Conservation (phyloP, 108 stramenopile genomes). For the Parmales sp. region DNA sequence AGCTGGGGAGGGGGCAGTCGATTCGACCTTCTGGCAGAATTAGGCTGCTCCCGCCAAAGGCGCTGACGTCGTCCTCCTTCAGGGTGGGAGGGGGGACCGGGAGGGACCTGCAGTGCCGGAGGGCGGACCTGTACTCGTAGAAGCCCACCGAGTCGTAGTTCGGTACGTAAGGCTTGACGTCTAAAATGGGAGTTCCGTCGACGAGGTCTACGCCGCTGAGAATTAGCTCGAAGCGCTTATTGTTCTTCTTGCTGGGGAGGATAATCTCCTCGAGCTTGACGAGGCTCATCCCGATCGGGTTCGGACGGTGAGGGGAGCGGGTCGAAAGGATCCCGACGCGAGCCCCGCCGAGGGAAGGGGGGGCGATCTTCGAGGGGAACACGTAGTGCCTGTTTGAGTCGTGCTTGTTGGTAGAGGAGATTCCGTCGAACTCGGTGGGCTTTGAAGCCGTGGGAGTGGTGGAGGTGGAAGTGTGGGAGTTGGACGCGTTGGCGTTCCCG, state of each 20-base stretch:
- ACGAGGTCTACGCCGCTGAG: conserved; percentile 60
- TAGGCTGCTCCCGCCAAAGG: too few species aligned
- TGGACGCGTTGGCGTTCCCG: too few species aligned
- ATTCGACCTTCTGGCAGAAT: too few species aligned
- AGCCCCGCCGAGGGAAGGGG: conserved; percentile 46
- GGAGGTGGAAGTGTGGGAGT: conserved; percentile 22
- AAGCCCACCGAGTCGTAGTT: too few species aligned
- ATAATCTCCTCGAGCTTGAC: conserved; percentile 63
- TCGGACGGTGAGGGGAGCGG: conserved; percentile 91
- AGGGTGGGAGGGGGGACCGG: too few species aligned
- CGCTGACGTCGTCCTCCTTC: too few species aligned
- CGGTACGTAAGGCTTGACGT: conserved; percentile 86
- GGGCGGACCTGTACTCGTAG: too few species aligned
- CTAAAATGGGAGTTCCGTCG: conserved; percentile 82
- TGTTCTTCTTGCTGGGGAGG: conserved; percentile 43
- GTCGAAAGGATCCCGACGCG: conserved; percentile 85
- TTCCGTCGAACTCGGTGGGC: conserved; percentile 81
- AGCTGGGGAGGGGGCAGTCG: too few species aligned
- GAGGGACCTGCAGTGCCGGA: too few species aligned
- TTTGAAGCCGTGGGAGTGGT: conserved; percentile 45
- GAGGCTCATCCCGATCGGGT: conserved; percentile 78
- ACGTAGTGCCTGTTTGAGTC: conserved; percentile 10
- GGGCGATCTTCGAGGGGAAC: conserved; percentile 26
- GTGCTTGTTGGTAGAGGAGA: conserved; percentile 89
- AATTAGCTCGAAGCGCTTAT: conserved; percentile 41